Evolutionary conservation across 1,284 basidiomycete genomes (phyloP).

Genomic region (Rhodotorula sp.): DNA sequence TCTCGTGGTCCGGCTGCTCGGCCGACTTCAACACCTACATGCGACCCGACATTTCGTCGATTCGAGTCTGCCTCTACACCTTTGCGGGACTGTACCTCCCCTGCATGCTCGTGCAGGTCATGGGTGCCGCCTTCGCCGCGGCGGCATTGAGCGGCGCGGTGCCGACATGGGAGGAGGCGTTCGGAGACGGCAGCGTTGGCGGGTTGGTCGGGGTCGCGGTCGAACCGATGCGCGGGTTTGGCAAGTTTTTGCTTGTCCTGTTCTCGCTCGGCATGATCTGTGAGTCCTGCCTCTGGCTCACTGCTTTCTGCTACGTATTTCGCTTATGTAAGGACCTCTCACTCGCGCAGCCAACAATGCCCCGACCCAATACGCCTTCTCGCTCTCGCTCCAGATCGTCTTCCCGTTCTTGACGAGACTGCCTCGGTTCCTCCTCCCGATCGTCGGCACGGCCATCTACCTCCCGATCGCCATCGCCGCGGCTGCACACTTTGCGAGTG

Average conservation of each 20-base stretch:
- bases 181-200: constrained; percentile 53
- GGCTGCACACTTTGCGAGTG: constrained; percentile 47
- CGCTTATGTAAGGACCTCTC: not conserved
- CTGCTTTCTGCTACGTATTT: too few relatives aligned
- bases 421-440: constrained; percentile 81
- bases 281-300: not conserved
- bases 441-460: constrained; percentile 71
- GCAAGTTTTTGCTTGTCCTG: constrained; percentile 78
- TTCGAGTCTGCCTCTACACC: constrained; percentile 37
- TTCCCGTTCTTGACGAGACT: constrained; percentile 62
- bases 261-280: constrained; percentile 69
- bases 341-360: constrained; percentile 68
- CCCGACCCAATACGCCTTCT: constrained; percentile 74
- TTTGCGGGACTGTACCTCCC: constrained; percentile 42
- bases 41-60: constrained; percentile 21
- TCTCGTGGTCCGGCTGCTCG: constrained; percentile 47
- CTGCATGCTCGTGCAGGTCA: constrained; percentile 45
- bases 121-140: constrained; percentile 49
- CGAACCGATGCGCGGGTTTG: constrained; percentile 55
- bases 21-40: constrained; percentile 47
- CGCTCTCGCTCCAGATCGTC: constrained; percentile 75
- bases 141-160: constrained; percentile 44
- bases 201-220: constrained; percentile 42
- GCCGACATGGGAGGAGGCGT: constrained; percentile 45
- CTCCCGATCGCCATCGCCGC: constrained; percentile 49